phyloP scores from a whole-genome alignment of 805 yeast genomes.

The Sporopachydermia quercuum region DNA sequence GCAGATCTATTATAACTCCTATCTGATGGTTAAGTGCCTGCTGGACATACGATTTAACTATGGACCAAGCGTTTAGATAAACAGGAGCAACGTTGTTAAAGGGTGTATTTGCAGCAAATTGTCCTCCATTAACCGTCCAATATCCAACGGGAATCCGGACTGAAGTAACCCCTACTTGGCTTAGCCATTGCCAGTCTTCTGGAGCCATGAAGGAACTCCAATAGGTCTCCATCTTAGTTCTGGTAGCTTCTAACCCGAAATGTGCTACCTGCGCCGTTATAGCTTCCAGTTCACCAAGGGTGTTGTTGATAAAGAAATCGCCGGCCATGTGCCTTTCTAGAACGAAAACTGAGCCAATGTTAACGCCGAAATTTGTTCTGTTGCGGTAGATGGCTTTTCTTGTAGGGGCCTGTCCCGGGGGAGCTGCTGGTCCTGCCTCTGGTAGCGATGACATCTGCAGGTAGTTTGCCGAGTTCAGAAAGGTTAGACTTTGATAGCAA shows the following conservation, averaged over 20 bases:
- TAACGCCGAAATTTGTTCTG: slow-evolving; percentile 66
- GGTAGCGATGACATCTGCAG: too few species aligned
- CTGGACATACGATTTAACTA: slow-evolving; percentile 35
- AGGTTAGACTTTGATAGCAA: too few species aligned
- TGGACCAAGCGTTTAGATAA: slow-evolving; percentile 60
- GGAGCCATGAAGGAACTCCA: slow-evolving; percentile 50
- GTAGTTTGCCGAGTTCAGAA: too few species aligned
- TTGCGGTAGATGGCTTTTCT: slow-evolving; percentile 36
- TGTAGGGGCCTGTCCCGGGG: too few species aligned
- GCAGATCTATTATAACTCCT: slow-evolving; percentile 70
- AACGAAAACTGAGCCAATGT: slow-evolving; percentile 70
- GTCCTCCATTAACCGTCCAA: slow-evolving; percentile 68
- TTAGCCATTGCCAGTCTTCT: slow-evolving; percentile 71
- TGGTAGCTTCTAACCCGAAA: slow-evolving; percentile 47
- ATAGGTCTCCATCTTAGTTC: too few species aligned
- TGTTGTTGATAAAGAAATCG: slow-evolving; percentile 39
- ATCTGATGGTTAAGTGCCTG: slow-evolving; percentile 50
- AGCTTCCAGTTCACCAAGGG: slow-evolving; percentile 48
- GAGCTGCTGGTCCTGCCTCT: too few species aligned
- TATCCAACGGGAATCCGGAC: slow-evolving; percentile 84
- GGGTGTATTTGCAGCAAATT: slow-evolving; percentile 41
- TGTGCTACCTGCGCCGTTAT: too few species aligned
- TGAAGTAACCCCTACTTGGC: slow-evolving; percentile 53
- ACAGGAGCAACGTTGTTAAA: slow-evolving; percentile 41
- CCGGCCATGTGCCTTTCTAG: slow-evolving; percentile 69